Evolutionary conservation across 192 early-diverging fungal species (phyloP).

Genomic region (Coemansia biformis): DNA sequence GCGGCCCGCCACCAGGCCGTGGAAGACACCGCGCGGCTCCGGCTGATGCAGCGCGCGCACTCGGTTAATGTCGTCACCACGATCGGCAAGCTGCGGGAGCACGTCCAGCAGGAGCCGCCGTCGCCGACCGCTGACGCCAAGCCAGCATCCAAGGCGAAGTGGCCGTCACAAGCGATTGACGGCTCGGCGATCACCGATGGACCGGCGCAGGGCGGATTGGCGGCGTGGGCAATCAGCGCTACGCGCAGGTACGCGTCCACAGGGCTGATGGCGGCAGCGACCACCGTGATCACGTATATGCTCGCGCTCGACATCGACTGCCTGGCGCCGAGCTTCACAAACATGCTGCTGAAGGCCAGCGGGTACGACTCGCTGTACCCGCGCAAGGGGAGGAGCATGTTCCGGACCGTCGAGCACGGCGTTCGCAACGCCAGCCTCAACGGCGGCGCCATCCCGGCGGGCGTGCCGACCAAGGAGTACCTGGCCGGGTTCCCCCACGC

Average conservation of each 20-base stretch:
- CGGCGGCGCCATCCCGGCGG: constrained; percentile 40
- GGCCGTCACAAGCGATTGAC: too few species aligned
- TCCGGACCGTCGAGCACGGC: constrained; percentile 12
- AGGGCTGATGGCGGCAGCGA: constrained; percentile 29
- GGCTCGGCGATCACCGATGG: too few species aligned
- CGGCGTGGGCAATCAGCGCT: constrained; percentile 1
- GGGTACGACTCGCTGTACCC: constrained; percentile 36
- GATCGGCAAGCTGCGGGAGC: background rate
- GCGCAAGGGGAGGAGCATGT: constrained; percentile 2
- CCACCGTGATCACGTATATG: constrained; percentile 40
- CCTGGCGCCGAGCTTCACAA: constrained; percentile 55
- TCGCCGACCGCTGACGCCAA: background rate
- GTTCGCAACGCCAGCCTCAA: background rate
- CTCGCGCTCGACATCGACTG: constrained; percentile 55
- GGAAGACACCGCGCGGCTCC: constrained; percentile 20
- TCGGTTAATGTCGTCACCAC: constrained; percentile 8
- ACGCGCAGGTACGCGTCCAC: constrained; percentile 24
- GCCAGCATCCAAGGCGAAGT: background rate
- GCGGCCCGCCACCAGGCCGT: constrained; percentile 18
- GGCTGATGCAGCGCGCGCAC: constrained; percentile 31
- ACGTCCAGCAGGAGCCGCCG: background rate
- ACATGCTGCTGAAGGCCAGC: constrained; percentile 46
- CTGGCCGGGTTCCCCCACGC: constrained; percentile 54
- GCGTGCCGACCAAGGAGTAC: constrained; percentile 50
- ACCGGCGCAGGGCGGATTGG: too few species aligned